These are phyloP conservation scores for Tetracladium marchalianum DNA, from an alignment of 495 filamentous ascomycete species.

Conservation along the genomic window DNA sequence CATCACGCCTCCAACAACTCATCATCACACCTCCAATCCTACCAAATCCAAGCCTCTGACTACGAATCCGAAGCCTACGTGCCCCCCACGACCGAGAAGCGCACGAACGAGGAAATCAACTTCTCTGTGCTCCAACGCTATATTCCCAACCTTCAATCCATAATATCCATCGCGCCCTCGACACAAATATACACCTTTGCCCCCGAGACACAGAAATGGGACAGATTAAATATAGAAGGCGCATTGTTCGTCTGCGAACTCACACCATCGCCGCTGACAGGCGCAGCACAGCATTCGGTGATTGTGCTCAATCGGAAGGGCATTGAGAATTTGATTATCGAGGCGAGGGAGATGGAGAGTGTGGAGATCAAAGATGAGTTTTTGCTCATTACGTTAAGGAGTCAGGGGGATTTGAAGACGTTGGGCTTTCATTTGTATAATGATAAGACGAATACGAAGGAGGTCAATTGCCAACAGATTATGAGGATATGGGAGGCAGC, in stretches of 20 bases:
- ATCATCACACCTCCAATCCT: conserved; percentile 17
- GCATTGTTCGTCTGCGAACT: conserved; percentile 67
- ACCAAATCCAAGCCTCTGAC: conserved; percentile 41
- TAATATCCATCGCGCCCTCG: conserved; percentile 68
- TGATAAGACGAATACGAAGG: conserved; percentile 7
- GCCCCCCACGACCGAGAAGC: conserved; percentile 23
- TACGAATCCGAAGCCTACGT: conserved; percentile 50
- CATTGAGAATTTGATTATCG: conserved; percentile 25
- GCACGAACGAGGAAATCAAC: conserved; percentile 74
- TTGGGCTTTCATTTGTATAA: conserved; percentile 5
- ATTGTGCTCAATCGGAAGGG: conserved; percentile 27
- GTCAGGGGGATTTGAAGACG: not conserved
- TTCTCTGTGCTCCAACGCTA: conserved; percentile 68
- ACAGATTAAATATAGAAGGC: conserved; percentile 69
- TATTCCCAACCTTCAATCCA: conserved; percentile 51
- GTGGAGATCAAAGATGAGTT: conserved; percentile 23
- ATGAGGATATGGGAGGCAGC: conserved; percentile 1
- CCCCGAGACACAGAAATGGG: conserved; percentile 52
- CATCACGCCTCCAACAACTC: conserved; percentile 25
- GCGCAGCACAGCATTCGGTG: conserved; percentile 16
- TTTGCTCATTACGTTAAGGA: conserved; percentile 13
- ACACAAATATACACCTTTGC: conserved; percentile 71
- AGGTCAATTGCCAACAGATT: conserved; percentile 2
- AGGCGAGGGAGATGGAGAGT: conserved; percentile 16
- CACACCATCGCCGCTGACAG: conserved; percentile 8